Evolutionary conservation across 2,329 filamentous ascomycete species (phyloP), one percentile per base, ranked within the genome.

Genomic region (Emericellopsis atlantica): DNA sequence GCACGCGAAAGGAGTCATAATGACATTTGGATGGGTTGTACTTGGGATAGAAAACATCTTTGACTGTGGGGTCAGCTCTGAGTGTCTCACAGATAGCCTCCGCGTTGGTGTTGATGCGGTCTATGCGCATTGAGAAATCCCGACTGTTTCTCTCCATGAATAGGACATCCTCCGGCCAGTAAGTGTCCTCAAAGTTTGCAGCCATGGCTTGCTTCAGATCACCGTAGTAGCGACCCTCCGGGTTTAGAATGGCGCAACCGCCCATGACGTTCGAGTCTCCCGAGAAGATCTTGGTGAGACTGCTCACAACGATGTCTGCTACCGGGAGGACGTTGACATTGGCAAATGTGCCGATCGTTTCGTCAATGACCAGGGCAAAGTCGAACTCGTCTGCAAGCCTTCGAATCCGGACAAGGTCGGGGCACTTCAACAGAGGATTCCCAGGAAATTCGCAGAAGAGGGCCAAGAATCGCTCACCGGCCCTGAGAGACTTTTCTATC

Each of bases 181-280:
- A 88, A 41, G 84, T 88, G 58, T 95, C 87, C 61, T 94, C 85
- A 56, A 84, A 92, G 35, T 84, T 75, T 8, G 60, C 57, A 5
- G 64, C 61, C 56, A 85, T 75, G n/a, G 70, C 68, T 5, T 66
- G 55, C 55, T 87, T 90, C n/a, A 98, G 61, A 1, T 62, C 50
- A 3, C 57, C 42, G 58, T 95, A 95, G 61, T 81, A 83, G 36
- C 65, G 76, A n/a, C 79, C 68, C 43, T 79, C 74, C 1, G 75
- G 75, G 52, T 81, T 81, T 36, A 81, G 56, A 41, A 81, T 74
- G 36, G 71, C 64, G 48, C 81, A 84, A 42, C 92, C 92, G 44
- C 89, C 92, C 90, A 96, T 96, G 49, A 98, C 92, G 59, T 98
- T 96, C 59, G 86, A 92, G 61, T 95, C 92, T 39, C 92, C 92